Conservation (phyloP, 2,329 filamentous ascomycete genomes). For the Phaeoacremonium minimum region DNA sequence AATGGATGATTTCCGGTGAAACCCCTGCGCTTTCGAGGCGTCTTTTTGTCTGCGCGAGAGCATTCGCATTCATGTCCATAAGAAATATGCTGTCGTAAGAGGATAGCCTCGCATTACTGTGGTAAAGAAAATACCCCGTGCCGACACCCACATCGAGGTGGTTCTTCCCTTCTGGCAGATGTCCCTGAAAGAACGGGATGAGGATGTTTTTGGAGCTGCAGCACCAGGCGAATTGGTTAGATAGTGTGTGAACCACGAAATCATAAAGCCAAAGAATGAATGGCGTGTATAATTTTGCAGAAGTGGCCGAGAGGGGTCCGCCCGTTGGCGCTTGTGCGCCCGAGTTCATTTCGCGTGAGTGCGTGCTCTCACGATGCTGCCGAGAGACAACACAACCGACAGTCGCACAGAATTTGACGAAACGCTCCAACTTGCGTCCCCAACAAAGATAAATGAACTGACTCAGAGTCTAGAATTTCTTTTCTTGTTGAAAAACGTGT, state of each 20-base stretch:
- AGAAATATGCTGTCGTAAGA: not conserved
- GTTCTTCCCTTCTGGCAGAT: not conserved
- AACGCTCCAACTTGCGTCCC: too few species aligned
- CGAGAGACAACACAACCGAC: too few species aligned
- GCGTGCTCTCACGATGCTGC: too few species aligned
- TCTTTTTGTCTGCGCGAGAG: not conserved
- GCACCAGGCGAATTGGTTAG: not conserved
- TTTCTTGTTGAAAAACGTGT: too few species aligned
- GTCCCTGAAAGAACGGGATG: not conserved
- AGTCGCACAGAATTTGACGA: too few species aligned
- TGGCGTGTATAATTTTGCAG: not conserved
- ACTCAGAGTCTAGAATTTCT: too few species aligned
- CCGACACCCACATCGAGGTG: slow-evolving; percentile 2
- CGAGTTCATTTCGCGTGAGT: too few species aligned
- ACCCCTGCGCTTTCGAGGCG: not conserved
- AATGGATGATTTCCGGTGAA: not conserved
- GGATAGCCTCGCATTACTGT: not conserved
- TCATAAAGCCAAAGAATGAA: not conserved
- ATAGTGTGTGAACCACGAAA: not conserved
- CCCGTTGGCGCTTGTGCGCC: too few species aligned
- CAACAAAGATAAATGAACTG: too few species aligned
- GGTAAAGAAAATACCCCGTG: not conserved
- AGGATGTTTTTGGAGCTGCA: slow-evolving; percentile 2
- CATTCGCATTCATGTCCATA: slow-evolving; percentile 1
- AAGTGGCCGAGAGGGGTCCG: too few species aligned